These are phyloP conservation scores for Fragaria nilgerrensis DNA, from an alignment of 306 rosid genomes.

Conservation along the genomic window DNA sequence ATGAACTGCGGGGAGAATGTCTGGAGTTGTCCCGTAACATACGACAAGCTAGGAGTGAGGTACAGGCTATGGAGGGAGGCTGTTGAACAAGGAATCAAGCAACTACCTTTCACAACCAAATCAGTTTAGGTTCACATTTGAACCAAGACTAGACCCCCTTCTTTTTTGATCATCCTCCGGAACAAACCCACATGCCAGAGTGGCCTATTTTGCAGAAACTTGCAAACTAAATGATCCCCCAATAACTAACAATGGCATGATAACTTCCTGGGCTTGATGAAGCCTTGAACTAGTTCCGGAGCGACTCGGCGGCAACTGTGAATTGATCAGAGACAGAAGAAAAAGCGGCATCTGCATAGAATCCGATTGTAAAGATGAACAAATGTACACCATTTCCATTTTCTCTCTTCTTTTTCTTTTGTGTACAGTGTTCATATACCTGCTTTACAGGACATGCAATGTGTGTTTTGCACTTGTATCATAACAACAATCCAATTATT, in stretches of 20 bases:
- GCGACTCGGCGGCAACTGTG: conserved; percentile 50
- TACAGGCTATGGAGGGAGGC: conserved; percentile 88
- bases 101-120: conserved; percentile 51
- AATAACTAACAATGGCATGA: not conserved
- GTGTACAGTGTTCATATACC: conserved; percentile 36
- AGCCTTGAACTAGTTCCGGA: conserved; percentile 5
- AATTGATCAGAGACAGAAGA: conserved; percentile 40
- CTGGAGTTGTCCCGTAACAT: conserved; percentile 83
- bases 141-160: conserved; percentile 10
- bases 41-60: conserved; percentile 90
- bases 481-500: not conserved
- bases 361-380: conserved; percentile 36
- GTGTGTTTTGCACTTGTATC: not conserved
- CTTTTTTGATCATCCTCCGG: conserved; percentile 6
- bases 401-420: not conserved
- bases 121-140: conserved; percentile 24
- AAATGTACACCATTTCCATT: conserved; percentile 32
- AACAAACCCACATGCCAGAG: conserved; percentile 25
- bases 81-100: conserved; percentile 62
- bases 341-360: conserved; percentile 17
- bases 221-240: conserved; percentile 5
- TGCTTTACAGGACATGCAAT: not conserved
- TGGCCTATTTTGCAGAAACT: conserved; percentile 14
- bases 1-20: conserved; percentile 76
- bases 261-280: conserved; percentile 16